phyloP scores from a whole-genome alignment of 2,329 filamentous ascomycete species.

The Epichloe bromicola region DNA sequence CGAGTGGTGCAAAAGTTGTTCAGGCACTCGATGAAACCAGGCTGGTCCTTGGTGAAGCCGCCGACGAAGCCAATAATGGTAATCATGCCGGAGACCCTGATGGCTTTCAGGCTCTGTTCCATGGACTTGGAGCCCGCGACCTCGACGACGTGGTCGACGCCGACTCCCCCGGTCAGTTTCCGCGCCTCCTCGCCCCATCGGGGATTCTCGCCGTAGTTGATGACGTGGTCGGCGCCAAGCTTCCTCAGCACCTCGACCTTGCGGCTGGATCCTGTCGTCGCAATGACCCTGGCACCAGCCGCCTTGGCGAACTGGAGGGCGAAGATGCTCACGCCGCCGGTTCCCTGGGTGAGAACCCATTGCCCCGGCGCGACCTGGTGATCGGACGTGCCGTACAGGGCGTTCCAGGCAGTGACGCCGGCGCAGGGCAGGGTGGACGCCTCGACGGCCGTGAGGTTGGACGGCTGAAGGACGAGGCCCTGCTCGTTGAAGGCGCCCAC shows the following conservation, averaged over 20 bases:
- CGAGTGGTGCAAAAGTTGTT: constrained; percentile 26
- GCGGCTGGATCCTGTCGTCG: constrained; percentile 32
- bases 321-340: constrained; percentile 55
- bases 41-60: constrained; percentile 14
- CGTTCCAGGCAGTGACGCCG: constrained; percentile 53
- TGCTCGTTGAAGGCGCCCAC: constrained; percentile 55
- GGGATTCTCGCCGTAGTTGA: constrained; percentile 34
- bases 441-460: constrained; percentile 38
- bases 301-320: constrained; percentile 45
- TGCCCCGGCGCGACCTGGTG: constrained; percentile 37
- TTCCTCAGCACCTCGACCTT: constrained; percentile 30
- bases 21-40: constrained; percentile 22
- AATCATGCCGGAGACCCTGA: constrained; percentile 34
- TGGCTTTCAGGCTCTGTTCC: constrained; percentile 29
- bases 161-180: constrained; percentile 30
- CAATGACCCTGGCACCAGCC: constrained; percentile 34
- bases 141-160: constrained; percentile 35
- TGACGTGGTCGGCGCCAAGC: constrained; percentile 35
- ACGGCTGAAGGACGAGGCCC: constrained; percentile 52
- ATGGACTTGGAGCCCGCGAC: constrained; percentile 32
- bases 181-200: constrained; percentile 33
- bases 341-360: constrained; percentile 55
- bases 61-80: constrained; percentile 26
- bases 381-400: constrained; percentile 42
- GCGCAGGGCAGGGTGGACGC: constrained; percentile 47